Base-by-base conservation (phyloP, 2,329 filamentous ascomycete species). In the Exserohilum rostratum region DNA sequence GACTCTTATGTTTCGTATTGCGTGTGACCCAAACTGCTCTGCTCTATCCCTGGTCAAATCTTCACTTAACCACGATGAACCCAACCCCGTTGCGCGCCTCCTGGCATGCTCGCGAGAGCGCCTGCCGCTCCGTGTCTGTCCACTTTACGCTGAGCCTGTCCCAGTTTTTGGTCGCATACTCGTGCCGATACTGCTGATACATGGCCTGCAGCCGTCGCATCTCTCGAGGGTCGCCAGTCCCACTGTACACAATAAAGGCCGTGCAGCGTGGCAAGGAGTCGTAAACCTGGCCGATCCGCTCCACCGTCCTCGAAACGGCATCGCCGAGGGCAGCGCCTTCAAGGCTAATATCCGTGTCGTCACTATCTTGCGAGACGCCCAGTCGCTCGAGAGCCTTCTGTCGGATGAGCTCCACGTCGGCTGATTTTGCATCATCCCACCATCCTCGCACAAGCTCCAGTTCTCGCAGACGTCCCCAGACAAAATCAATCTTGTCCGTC, bases 41-140 rank as follows among this genome's bases (percentile, higher is more conserved):
- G 65, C 71, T 64, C 65, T 67, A 68, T 68, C 65, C 29, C 7
- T 25, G 22, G 4, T 57, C 50, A 33, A 50, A 44, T 25, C n/a
- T 57, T 76, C 70, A 87, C 72, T 85, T 87, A 20, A 87, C 80
- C 61, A 77, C 78, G 63, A 87, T 77, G 58, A 88, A 85, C 1
- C 82, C 85, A 54, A 85, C 77, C 0, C 86, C 85, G 48, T 80
- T 78, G 50, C 85, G 80, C 3, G 85, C 85, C 50, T 73, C 77
- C 63, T 82, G 78, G 64, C 81, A 84, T 1, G 85, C 85, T 53
- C 70, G 75, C 60, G 82, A 81, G 48, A 88, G 68, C 38, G 79
- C 81, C 70, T 87, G 85, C 60, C 86, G 83, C 66, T 88, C 86
- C 2, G 76, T 77, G 73, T 88, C 85, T 17, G 85, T 87, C 86